phyloP scores from a whole-genome alignment of 441 rosid species.

The Gossypium laxum region DNA sequence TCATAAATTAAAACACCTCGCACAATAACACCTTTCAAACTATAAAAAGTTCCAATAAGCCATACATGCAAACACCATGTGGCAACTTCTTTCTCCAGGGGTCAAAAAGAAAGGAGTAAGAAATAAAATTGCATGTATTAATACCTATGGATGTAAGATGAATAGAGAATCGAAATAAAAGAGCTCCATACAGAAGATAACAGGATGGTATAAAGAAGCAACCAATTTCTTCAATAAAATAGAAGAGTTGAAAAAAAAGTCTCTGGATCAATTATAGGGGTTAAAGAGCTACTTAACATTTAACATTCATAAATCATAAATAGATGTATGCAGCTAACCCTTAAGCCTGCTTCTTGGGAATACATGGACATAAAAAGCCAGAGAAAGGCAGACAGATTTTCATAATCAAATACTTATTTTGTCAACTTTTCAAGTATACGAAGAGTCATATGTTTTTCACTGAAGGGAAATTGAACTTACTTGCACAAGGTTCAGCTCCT shows the following conservation, averaged over 20 bases:
- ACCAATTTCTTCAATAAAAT: not conserved
- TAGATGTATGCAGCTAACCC: not conserved
- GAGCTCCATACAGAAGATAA: not conserved
- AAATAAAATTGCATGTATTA: not conserved
- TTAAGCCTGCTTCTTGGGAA: not conserved
- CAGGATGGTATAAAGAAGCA: not conserved
- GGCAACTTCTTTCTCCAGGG: constrained; percentile 1
- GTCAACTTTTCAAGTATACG: not conserved
- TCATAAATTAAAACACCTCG: not conserved
- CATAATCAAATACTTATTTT: not conserved
- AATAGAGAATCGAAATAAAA: not conserved
- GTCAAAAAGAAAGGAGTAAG: not conserved
- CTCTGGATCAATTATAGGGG: not conserved
- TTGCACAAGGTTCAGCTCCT: constrained; percentile 86
- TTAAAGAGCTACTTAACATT: not conserved
- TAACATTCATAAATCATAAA: not conserved
- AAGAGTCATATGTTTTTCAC: not conserved
- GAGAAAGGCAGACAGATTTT: not conserved
- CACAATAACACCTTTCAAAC: not conserved
- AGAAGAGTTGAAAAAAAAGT: not conserved
- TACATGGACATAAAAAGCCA: not conserved
- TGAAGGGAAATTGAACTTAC: constrained; percentile 34
- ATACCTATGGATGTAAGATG: not conserved
- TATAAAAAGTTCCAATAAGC: not conserved
- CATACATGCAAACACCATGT: not conserved